Base-by-base conservation (phyloP, 441 rosid genomes). In the Populus hybrid region DNA sequence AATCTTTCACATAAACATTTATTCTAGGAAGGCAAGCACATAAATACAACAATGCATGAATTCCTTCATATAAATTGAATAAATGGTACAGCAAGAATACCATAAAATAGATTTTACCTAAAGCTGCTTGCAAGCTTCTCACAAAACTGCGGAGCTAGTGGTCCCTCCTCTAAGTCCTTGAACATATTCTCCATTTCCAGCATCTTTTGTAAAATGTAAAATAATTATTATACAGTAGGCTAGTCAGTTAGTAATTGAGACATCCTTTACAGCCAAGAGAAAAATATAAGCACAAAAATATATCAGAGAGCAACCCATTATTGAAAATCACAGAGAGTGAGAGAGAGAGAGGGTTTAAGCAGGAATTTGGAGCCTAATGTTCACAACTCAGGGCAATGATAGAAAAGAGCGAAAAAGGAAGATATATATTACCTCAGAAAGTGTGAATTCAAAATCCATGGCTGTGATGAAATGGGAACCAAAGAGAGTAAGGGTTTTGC, bases 161-260 rank as follows among this genome's bases (percentile, higher is more conserved):
- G 71, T 65, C 84, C 87, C 71, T 86, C 86, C 71, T 95, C 89
- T 61, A 86, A 81, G 73, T 90, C 92, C 85, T 89, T 93, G 78
- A 84, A 89, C 28, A 83, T 84, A 79, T 71, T 89, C 88, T 93
- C 91, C 95, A 94, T 82, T 77, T 94, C 94, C 79, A 88, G 83
- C 74, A 94, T 86, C 97, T 92, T 75, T 67, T 69, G 12, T 18
- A 6, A 28, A 42, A 75, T 68, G 74, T 16, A 61, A 72, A 73
- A 67, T 42, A 1, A 46, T 46, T 46, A 46, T 14, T 46, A 46
- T 12, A 50, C 59, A 50, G 59, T 18, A 36, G 18, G 14, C 67
- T 10, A 9, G 65, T 70, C 34, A 74, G 57, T 21, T 9, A 40
- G 38, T 26, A 24, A 18, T 7, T 28, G 38, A 18, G 61, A 38